Evolutionary conservation across 2,329 filamentous ascomycete species (phyloP).

Genomic region (Cytospora chrysosperma): DNA sequence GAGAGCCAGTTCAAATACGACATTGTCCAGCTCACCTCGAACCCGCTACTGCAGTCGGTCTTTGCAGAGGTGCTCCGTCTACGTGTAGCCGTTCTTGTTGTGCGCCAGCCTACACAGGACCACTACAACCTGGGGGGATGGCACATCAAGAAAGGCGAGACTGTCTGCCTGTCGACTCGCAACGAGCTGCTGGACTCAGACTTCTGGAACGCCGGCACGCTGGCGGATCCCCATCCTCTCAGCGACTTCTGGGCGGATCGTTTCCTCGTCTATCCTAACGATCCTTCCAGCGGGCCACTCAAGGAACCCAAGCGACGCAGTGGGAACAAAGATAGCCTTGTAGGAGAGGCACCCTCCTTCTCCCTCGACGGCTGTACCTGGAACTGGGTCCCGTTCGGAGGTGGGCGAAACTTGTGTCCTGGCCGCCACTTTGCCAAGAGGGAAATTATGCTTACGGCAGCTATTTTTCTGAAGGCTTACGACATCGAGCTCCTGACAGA

Average conservation of each 20-base stretch:
- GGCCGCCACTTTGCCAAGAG: slow-evolving; percentile 42
- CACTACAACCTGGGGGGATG: neutral
- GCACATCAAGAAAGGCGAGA: neutral
- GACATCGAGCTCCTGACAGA: slow-evolving; percentile 32
- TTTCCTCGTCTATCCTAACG: neutral
- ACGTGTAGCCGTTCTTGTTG: neutral
- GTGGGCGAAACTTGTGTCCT: slow-evolving; percentile 33
- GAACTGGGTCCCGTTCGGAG: neutral
- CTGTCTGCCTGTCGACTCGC: neutral
- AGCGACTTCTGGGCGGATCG: neutral
- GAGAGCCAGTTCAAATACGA: neutral
- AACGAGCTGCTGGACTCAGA: neutral
- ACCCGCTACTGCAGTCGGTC: neutral
- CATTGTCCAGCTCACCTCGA: neutral
- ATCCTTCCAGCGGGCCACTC: neutral
- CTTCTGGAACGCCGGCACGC: neutral
- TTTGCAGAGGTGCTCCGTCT: neutral
- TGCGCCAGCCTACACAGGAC: neutral
- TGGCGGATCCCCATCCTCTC: neutral
- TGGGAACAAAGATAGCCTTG: neutral
- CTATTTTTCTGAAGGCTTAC: slow-evolving; percentile 32
- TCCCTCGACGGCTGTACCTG: neutral
- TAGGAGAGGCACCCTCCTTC: neutral
- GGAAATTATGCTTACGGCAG: slow-evolving; percentile 38
- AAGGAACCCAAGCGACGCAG: neutral